Evolutionary conservation across 2,329 filamentous ascomycete species (phyloP), one percentile per base, ranked within the genome.

Genomic region (Stagonosporopsis cucurbitacearum): DNA sequence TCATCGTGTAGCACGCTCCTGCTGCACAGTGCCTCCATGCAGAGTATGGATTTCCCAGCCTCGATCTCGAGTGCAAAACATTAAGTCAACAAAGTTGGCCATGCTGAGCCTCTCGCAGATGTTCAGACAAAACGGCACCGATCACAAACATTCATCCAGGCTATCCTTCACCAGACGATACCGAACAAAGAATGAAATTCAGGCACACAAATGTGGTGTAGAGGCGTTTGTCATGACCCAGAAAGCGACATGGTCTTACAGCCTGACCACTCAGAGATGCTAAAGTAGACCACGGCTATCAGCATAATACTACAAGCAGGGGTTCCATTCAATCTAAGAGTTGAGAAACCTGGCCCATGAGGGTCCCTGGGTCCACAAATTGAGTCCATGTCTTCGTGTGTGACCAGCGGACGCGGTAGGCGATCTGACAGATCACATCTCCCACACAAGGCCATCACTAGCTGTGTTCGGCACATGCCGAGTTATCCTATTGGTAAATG

Each of bases 331-430:
- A 59, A 67, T 65, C 40, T 33, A 12, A 12, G 26, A 32, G 8
- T 47, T 25, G 52, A 50, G 23, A 54, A 45, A 58, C 37, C 40
- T 61, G 57, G 33, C 57, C 42, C 36, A 35, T 49, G 15, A 39
- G 54, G 33, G 46, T 22, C 28, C 37, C 54, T 57, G 37, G 47
- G 45, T 55, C 49, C 50, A 57, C 43, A 57, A 59, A 43, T 41
- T 36, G 48, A 40, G 50, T 55, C 58, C 45, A 59, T 59, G 59
- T 62, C 57, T 58, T 62, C 65, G 68, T 56, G 56, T 47, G 61
- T 49, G 54, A 55, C 63, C 66, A 64, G 67, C 66, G n/a, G n/a
- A n/a, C n/a, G n/a, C n/a, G 69, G 70, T 70, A 66, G 66, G 48
- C 45, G 52, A 64, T 65, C 60, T 65, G 64, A 63, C 70, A 71